phyloP scores from a whole-genome alignment of 208 protist species.

The Leishmania braziliensis region DNA sequence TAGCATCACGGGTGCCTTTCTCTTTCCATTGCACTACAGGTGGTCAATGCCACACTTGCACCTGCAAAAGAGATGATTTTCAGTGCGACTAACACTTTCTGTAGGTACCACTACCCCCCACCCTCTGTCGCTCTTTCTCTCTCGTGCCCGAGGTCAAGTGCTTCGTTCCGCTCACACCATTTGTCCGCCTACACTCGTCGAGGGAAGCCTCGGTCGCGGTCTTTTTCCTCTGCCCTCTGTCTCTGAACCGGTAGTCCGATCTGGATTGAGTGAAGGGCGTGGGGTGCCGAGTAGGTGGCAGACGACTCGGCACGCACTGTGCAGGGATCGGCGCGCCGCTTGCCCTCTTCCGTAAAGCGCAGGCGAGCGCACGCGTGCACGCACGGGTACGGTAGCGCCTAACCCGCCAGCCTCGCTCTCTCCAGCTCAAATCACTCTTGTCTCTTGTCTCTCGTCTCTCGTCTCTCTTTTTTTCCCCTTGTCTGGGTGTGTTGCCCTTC shows the following conservation, averaged over 20 bases:
- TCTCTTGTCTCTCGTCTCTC: not conserved
- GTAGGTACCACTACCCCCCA: not conserved
- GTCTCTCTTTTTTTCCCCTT: not conserved
- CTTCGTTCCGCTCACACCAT: not conserved
- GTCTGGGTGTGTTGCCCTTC: not conserved
- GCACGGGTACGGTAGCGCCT: not conserved
- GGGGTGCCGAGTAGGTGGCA: not conserved
- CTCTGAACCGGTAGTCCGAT: not conserved
- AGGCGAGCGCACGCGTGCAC: not conserved
- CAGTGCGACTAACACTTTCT: not conserved
- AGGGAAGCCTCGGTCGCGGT: not conserved
- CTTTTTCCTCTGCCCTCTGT: not conserved
- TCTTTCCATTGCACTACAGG: not conserved
- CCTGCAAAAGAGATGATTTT: not conserved
- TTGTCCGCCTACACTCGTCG: not conserved
- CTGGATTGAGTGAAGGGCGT: not conserved
- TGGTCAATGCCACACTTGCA: not conserved
- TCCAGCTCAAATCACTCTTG: not conserved
- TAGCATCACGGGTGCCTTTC: not conserved
- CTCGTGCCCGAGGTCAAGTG: not conserved
- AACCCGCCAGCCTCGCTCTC: too few species aligned
- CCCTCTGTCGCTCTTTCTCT: not conserved
- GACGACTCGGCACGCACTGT: not conserved
- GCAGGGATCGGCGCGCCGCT: not conserved
- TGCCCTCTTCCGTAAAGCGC: not conserved